Evolutionary conservation across 768 basidiomycete species (phyloP).

Genomic region (Pseudohyphozyma bogoriensis): DNA sequence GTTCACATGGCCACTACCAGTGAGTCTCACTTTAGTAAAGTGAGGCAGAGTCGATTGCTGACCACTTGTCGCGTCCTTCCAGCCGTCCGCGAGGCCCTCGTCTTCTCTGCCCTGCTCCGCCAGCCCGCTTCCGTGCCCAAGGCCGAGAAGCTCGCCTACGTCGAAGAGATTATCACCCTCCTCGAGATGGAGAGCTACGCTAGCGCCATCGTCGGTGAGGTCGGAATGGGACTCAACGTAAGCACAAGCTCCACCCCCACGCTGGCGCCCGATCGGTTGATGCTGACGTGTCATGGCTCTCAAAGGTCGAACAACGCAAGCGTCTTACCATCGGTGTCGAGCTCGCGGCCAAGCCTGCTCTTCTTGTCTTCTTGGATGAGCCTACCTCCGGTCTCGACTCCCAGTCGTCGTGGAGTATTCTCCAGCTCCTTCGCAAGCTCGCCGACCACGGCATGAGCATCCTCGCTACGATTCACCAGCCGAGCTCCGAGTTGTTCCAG

Average conservation of each 20-base stretch:
- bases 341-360: constrained; percentile 54
- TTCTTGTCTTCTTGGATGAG: constrained; percentile 63
- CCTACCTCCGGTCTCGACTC: constrained; percentile 54
- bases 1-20: constrained; percentile 38
- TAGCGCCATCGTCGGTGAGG: constrained; percentile 44
- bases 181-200: constrained; percentile 43
- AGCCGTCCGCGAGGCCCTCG: constrained; percentile 43
- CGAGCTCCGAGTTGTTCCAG: constrained; percentile 63
- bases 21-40: too few species aligned
- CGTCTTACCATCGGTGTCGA: constrained; percentile 73
- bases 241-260: constrained; percentile 41
- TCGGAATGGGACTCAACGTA: constrained; percentile 41
- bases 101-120: constrained; percentile 41
- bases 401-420: constrained; percentile 44
- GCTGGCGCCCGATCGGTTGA: constrained; percentile 52
- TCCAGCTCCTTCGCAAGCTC: constrained; percentile 43
- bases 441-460: constrained; percentile 42
- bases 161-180: constrained; percentile 42
- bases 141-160: constrained; percentile 40
- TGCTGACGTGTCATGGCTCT: too few species aligned
- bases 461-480: constrained; percentile 44
- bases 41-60: neutral
- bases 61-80: neutral
- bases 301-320: too few species aligned
- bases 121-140: constrained; percentile 38